A percentile compares a stretch with the other conserved stretches of the same genome.
Conservation (phyloP, 139 green algal genomes). For the Tetradesmus lagerheimii region DNA sequence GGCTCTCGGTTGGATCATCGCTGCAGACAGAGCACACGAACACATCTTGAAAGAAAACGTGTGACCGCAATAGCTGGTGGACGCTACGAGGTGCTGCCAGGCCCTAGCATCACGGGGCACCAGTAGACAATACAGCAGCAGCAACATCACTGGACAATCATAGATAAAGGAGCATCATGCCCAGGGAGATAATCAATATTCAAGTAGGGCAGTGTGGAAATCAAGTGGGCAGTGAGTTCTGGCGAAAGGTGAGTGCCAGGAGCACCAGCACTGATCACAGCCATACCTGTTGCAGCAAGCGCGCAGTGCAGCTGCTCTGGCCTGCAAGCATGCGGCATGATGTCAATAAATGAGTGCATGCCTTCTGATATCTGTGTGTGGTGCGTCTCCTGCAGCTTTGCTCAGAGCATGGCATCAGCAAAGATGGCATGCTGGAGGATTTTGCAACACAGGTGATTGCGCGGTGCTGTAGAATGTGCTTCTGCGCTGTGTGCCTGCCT, state of each 20-base stretch:
- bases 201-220: slow-evolving; percentile 99
- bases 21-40: background rate
- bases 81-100: background rate
- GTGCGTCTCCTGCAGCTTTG: slow-evolving; percentile 80
- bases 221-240: slow-evolving; percentile 98
- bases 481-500: no score
- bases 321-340: background rate
- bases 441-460: slow-evolving; percentile 80
- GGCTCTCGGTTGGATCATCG: background rate
- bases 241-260: slow-evolving; percentile 75
- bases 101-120: background rate
- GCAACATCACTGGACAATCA: background rate
- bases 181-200: slow-evolving; percentile 97
- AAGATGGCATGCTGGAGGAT: slow-evolving; percentile 95
- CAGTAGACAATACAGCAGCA: background rate
- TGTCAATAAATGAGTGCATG: no score
- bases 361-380: no score
- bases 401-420: slow-evolving; percentile 97
- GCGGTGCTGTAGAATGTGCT: background rate
- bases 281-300: background rate
- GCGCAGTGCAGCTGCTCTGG: background rate
- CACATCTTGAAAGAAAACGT: background rate
- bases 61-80: background rate
- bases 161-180: slow-evolving; percentile 78
- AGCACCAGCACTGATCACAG: background rate